Percentiles rank a stretch among this genome's conserved stretches.
phyloP scores from a whole-genome alignment of 805 yeast genomes.

The Torulaspora indica region DNA sequence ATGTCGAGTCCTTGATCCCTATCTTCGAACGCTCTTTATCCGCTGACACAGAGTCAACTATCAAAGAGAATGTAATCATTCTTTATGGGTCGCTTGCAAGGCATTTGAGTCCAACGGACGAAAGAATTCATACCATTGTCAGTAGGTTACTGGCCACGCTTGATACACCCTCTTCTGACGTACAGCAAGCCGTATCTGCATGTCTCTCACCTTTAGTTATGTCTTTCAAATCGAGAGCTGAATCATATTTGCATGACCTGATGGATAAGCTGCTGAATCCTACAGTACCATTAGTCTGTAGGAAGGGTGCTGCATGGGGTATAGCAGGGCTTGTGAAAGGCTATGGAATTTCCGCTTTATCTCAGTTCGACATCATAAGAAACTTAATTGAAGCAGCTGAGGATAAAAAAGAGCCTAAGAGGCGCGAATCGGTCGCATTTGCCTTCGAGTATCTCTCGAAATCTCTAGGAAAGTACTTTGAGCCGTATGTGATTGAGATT shows the following conservation, averaged over 20 bases:
- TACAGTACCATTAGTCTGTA: constrained; percentile 40
- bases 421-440: constrained; percentile 83
- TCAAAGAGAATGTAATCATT: constrained; percentile 77
- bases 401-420: constrained; percentile 66
- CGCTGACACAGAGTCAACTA: constrained; percentile 38
- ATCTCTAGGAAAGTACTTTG: constrained; percentile 71
- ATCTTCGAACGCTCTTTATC: constrained; percentile 67
- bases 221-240: constrained; percentile 47
- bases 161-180: constrained; percentile 83
- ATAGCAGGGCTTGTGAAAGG: constrained; percentile 92
- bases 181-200: constrained; percentile 80
- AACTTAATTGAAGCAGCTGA: constrained; percentile 77
- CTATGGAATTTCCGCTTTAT: constrained; percentile 71
- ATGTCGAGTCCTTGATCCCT: constrained; percentile 71
- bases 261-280: constrained; percentile 55
- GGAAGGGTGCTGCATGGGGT: constrained; percentile 96
- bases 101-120: constrained; percentile 65
- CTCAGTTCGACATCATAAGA: constrained; percentile 73
- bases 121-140: constrained; percentile 60
- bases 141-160: constrained; percentile 68
- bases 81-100: constrained; percentile 88
- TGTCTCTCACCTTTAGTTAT: constrained; percentile 80
- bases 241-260: constrained; percentile 51
- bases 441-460: constrained; percentile 81
- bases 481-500: constrained; percentile 88